Percentiles rank a stretch among this genome's conserved stretches.
Conservation (phyloP, 2,329 filamentous ascomycete species). For the Lojkania enalia region DNA sequence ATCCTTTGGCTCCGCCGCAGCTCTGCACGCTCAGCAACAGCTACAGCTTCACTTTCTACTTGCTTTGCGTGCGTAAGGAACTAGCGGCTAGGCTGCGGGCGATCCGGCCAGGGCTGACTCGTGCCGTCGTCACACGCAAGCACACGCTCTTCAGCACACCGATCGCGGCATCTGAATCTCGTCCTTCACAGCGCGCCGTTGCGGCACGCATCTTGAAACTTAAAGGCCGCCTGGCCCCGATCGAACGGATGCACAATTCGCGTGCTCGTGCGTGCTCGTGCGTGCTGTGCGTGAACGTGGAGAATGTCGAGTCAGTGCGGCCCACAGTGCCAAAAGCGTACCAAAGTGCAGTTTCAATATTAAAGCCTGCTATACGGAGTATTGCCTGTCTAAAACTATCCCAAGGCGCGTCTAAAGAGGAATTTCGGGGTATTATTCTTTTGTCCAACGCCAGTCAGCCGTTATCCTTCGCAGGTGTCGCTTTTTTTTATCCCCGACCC, state of each 20-base stretch:
- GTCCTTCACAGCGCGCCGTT: no score
- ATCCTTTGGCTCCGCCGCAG: background rate
- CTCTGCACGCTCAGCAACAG: background rate
- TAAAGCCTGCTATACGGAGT: constrained; percentile 16
- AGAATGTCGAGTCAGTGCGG: background rate
- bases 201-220: no score
- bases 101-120: constrained; percentile 9
- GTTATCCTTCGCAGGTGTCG: constrained; percentile 11
- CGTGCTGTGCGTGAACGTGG: background rate
- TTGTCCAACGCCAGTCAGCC: constrained; percentile 18
- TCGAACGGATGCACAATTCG: background rate
- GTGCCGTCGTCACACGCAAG: background rate
- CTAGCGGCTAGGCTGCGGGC: background rate
- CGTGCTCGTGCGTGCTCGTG: background rate
- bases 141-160: constrained; percentile 5
- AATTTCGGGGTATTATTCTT: constrained; percentile 21
- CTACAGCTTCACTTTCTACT: background rate
- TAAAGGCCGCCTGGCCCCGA: background rate
- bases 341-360: constrained; percentile 12
- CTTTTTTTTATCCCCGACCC: constrained; percentile 10
- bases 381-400: constrained; percentile 21
- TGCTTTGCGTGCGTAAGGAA: background rate
- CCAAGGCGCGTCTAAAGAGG: constrained; percentile 7
- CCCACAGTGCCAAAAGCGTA: no score
- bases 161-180: background rate